Conservation (phyloP, 2,329 filamentous ascomycete genomes). For the Rachicladosporium sp. region DNA sequence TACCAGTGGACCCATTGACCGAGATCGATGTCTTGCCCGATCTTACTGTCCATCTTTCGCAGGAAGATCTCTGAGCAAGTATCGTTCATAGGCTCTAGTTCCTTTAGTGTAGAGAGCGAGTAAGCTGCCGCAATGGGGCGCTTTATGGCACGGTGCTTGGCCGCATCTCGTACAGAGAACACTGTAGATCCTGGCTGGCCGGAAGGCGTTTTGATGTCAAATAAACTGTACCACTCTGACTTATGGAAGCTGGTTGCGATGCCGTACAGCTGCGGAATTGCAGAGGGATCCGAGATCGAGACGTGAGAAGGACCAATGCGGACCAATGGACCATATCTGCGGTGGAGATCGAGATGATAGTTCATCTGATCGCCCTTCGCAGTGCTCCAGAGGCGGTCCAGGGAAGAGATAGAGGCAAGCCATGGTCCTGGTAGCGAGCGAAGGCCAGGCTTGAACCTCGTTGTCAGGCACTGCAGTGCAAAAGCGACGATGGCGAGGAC, state of each 20-base stretch:
- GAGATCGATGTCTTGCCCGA: slow-evolving; percentile 12
- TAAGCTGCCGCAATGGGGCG: slow-evolving; percentile 13
- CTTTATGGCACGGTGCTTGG: slow-evolving; percentile 29
- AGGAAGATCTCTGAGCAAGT: slow-evolving; percentile 13
- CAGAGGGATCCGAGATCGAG: slow-evolving; percentile 56
- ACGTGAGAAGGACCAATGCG: slow-evolving; percentile 65
- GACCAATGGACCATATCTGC: slow-evolving; percentile 56
- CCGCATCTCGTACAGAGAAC: slow-evolving; percentile 30
- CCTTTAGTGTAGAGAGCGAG: slow-evolving; percentile 12
- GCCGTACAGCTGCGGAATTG: slow-evolving; percentile 48
- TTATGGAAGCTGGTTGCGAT: slow-evolving; percentile 13
- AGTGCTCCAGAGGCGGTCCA: slow-evolving; percentile 34
- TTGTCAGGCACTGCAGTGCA: too few species aligned
- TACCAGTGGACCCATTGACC: slow-evolving; percentile 15
- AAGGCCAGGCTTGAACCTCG: slow-evolving; percentile 7
- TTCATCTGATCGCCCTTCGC: slow-evolving; percentile 58
- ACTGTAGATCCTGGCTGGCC: slow-evolving; percentile 12
- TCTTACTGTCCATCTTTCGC: slow-evolving; percentile 8
- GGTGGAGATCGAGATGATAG: slow-evolving; percentile 45
- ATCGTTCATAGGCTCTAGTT: slow-evolving; percentile 16
- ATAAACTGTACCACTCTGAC: slow-evolving; percentile 9
- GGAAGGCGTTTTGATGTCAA: slow-evolving; percentile 13
- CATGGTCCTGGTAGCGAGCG: slow-evolving; percentile 38
- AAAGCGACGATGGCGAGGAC: too few species aligned
- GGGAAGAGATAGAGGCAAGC: slow-evolving; percentile 41